phyloP scores from a whole-genome alignment of 1,284 basidiomycete genomes.

The Irpex lacteus region DNA sequence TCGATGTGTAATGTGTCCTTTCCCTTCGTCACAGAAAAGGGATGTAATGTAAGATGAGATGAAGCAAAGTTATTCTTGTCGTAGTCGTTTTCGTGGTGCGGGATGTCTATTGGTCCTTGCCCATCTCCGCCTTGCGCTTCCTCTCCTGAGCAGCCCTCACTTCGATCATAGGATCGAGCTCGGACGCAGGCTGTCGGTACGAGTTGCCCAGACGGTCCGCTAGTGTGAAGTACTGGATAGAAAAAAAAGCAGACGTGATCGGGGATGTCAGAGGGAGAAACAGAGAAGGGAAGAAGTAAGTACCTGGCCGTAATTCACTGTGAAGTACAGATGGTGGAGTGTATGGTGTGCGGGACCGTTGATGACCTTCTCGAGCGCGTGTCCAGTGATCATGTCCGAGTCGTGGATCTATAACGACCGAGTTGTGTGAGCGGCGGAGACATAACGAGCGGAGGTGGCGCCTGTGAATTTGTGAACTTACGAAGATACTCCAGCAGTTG shows the following conservation, averaged over 20 bases:
- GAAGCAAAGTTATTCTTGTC: too few species aligned
- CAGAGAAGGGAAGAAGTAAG: neutral
- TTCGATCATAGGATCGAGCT: conserved; percentile 85
- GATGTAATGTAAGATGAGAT: too few species aligned
- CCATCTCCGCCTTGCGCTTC: conserved; percentile 18
- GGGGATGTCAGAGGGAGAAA: neutral
- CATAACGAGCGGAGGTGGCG: conserved; percentile 1
- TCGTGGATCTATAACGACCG: conserved; percentile 79
- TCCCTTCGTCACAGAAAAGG: too few species aligned
- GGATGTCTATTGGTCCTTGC: conserved; percentile 16
- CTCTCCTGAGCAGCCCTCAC: conserved; percentile 33
- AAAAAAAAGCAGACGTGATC: conserved; percentile 19
- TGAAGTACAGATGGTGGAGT: conserved; percentile 94
- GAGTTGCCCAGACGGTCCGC: conserved; percentile 84
- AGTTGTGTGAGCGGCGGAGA: conserved; percentile 1
- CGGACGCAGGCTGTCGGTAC: conserved; percentile 83
- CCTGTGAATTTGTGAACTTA: conserved; percentile 34
- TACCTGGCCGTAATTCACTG: conserved; percentile 90
- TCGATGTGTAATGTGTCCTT: too few species aligned
- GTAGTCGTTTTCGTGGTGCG: too few species aligned
- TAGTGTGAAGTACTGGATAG: conserved; percentile 88
- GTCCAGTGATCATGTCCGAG: conserved; percentile 99
- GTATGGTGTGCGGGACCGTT: conserved; percentile 99
- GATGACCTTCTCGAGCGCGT: conserved; percentile 86
- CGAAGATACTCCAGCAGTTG: conserved; percentile 91